A percentile compares a stretch with the other conserved stretches of the same genome.
Conservation (phyloP, 2,329 filamentous ascomycete species). For the Penicillium vulpinum region DNA sequence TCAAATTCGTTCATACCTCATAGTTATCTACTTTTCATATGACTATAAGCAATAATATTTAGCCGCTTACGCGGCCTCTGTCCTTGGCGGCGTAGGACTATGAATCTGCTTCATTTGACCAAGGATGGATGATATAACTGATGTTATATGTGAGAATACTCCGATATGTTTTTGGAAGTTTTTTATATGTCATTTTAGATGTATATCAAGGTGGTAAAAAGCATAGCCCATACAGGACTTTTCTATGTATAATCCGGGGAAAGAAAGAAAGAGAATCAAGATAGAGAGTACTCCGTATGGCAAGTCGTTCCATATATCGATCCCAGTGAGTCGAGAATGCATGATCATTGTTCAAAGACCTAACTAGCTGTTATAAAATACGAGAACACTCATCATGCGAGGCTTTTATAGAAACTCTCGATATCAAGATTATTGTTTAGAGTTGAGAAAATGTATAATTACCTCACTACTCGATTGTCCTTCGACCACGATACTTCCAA, state of each 20-base stretch:
- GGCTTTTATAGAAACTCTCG: neutral
- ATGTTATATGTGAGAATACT: too few species aligned
- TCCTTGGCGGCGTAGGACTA: too few species aligned
- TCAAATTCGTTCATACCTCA: neutral
- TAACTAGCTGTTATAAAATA: neutral
- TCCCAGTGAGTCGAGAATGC: neutral
- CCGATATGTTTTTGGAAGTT: too few species aligned
- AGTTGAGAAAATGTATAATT: neutral
- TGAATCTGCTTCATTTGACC: too few species aligned
- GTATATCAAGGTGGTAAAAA: too few species aligned
- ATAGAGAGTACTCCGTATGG: neutral
- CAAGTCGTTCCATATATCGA: neutral
- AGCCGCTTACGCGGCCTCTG: too few species aligned
- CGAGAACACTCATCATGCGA: neutral
- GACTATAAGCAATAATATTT: too few species aligned
- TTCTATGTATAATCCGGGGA: too few species aligned
- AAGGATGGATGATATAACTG: too few species aligned
- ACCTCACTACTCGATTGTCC: neutral
- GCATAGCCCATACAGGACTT: too few species aligned
- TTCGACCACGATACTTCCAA: neutral
- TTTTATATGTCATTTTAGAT: too few species aligned
- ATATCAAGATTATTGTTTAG: neutral
- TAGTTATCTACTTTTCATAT: too few species aligned
- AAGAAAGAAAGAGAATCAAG: neutral
- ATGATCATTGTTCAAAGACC: neutral